Percentiles rank a stretch among this genome's conserved stretches.
Conservation (phyloP, 2,329 filamentous ascomycete species). For the Monilinia polystroma region DNA sequence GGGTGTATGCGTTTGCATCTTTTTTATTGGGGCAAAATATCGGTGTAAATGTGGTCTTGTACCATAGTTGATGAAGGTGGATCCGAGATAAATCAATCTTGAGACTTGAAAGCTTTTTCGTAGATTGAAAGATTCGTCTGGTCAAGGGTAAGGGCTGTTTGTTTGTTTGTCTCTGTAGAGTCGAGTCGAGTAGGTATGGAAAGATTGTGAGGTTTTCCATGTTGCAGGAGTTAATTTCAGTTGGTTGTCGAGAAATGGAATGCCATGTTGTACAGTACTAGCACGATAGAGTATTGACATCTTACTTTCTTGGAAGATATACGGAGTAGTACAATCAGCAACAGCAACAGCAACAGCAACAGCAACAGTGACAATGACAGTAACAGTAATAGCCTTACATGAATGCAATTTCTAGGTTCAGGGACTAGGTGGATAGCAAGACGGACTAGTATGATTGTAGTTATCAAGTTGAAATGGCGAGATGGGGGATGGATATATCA, state of each 20-base stretch:
- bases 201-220: background rate
- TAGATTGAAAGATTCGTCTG: background rate
- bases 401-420: conserved; percentile 5
- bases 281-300: too few species aligned
- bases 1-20: conserved; percentile 24
- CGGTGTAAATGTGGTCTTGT: conserved; percentile 22
- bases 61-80: conserved; percentile 16
- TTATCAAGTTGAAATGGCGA: background rate
- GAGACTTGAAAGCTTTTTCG: conserved; percentile 3
- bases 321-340: background rate
- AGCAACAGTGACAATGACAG: too few species aligned
- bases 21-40: conserved; percentile 25
- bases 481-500: background rate
- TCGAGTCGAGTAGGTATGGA: background rate
- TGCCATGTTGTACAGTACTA: background rate
- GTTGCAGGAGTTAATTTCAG: background rate
- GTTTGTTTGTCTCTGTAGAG: too few species aligned
- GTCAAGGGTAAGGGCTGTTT: too few species aligned
- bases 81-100: conserved; percentile 17
- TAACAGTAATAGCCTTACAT: background rate
- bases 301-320: background rate
- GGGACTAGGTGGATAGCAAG: background rate
- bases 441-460: too few species aligned
- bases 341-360: too few species aligned
- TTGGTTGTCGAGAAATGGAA: background rate